Conservation (phyloP, 179 eudicot genomes). For the Silene vulgaris region DNA sequence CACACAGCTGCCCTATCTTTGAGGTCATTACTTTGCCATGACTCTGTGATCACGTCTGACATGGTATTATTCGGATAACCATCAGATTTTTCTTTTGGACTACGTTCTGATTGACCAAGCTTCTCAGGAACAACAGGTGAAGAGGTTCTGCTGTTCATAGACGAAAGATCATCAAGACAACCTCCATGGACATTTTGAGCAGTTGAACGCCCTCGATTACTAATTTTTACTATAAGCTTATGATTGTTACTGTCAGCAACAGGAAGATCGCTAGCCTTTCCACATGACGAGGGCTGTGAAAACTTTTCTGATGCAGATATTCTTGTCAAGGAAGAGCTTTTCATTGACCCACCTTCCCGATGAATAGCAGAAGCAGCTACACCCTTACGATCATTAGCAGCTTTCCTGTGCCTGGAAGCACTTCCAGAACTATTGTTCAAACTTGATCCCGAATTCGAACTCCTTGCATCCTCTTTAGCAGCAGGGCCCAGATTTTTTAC, state of each 20-base stretch:
- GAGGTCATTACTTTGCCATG: constrained; percentile 27
- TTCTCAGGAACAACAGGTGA: constrained; percentile 49
- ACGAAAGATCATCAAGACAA: constrained; percentile 40
- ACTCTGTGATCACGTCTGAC: constrained; percentile 9
- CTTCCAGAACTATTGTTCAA: constrained; percentile 43
- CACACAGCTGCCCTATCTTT: constrained; percentile 22
- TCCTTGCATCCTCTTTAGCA: constrained; percentile 66
- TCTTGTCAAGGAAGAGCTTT: constrained; percentile 36
- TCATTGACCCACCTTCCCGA: constrained; percentile 36
- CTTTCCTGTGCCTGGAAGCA: constrained; percentile 48
- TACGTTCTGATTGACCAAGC: constrained; percentile 38
- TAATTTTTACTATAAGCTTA: constrained; percentile 69
- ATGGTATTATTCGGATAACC: constrained; percentile 13
- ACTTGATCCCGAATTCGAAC: constrained; percentile 62
- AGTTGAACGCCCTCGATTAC: constrained; percentile 64
- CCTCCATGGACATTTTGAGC: constrained; percentile 48
- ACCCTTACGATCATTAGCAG: constrained; percentile 44
- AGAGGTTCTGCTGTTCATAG: constrained; percentile 48
- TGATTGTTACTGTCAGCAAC: constrained; percentile 40
- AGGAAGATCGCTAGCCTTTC: constrained; percentile 33
- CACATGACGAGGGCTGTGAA: constrained; percentile 23
- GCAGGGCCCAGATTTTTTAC: constrained; percentile 30
- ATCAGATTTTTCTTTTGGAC: constrained; percentile 34
- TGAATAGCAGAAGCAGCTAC: constrained; percentile 11
- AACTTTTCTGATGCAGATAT: constrained; percentile 43